phyloP scores from a whole-genome alignment of 257 asterid genomes.

The Solanum pinnatisectum region DNA sequence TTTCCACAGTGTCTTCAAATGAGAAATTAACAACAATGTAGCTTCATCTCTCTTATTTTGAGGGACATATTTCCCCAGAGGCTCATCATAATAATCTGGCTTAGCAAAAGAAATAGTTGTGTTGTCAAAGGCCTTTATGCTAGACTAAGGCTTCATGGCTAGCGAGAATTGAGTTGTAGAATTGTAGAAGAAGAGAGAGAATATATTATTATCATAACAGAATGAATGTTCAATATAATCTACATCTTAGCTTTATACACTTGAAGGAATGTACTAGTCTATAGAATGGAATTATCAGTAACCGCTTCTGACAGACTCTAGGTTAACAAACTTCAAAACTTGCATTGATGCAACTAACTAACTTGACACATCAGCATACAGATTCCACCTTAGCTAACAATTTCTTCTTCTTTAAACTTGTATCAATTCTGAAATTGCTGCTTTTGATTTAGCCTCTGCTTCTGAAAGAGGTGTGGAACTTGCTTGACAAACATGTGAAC shows the following conservation, averaged over 20 bases:
- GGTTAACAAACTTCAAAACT: not conserved
- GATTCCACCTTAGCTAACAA: conserved; percentile 16
- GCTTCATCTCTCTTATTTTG: conserved; percentile 43
- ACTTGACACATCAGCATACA: conserved; percentile 22
- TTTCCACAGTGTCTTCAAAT: conserved; percentile 28
- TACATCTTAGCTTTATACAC: too few species aligned
- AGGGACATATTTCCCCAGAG: conserved; percentile 33
- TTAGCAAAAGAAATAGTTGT: conserved; percentile 12
- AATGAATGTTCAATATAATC: too few species aligned
- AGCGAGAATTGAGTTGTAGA: not conserved
- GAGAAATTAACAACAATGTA: conserved; percentile 30
- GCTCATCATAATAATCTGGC: conserved; percentile 31
- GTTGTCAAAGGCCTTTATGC: conserved; percentile 5
- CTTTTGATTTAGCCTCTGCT: conserved; percentile 23
- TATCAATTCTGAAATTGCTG: conserved; percentile 6
- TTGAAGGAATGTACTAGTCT: not conserved
- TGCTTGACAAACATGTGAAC: conserved; percentile 12
- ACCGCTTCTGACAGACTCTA: not conserved
- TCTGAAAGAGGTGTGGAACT: conserved; percentile 23
- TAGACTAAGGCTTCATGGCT: conserved; percentile 5
- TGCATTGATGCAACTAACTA: too few species aligned
- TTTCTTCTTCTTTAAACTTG: not conserved
- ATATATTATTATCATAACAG: too few species aligned
- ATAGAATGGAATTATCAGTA: not conserved
- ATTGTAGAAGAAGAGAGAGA: too few species aligned